These are phyloP conservation scores for Violaceomyces palustris DNA, from an alignment of 1,284 basidiomycete species.

Conservation along the genomic window DNA sequence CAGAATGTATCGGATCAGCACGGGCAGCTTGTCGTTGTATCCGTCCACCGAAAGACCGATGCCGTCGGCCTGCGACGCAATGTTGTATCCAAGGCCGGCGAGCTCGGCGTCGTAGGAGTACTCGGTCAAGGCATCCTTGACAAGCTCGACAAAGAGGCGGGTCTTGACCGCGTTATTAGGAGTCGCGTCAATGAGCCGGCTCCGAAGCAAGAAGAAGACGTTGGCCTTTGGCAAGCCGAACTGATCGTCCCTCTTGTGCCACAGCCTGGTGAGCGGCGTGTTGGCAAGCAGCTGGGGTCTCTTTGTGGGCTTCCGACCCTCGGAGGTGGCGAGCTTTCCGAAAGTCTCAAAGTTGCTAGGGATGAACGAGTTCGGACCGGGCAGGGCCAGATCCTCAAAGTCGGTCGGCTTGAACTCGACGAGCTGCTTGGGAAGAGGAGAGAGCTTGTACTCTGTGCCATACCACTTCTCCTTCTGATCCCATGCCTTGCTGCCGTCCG, in stretches of 20 bases:
- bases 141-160: constrained; percentile 75
- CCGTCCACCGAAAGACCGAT: constrained; percentile 71
- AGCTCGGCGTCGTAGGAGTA: constrained; percentile 89
- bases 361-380: constrained; percentile 49
- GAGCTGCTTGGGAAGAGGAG: constrained; percentile 30
- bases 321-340: constrained; percentile 13
- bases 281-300: constrained; percentile 44
- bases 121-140: constrained; percentile 83
- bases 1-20: constrained; percentile 72
- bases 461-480: constrained; percentile 50
- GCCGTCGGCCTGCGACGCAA: constrained; percentile 66
- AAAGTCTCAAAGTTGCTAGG: constrained; percentile 42
- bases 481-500: constrained; percentile 36
- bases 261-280: constrained; percentile 39
- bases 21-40: constrained; percentile 88
- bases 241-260: constrained; percentile 53
- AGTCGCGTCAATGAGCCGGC: constrained; percentile 51
- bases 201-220: constrained; percentile 45
- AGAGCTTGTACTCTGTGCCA: constrained; percentile 50
- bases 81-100: constrained; percentile 76
- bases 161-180: constrained; percentile 54
- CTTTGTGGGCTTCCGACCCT: constrained; percentile 30
- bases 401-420: constrained; percentile 11
- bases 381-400: constrained; percentile 43
- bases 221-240: constrained; percentile 52